These are phyloP conservation scores for Irpex sp. DNA, from an alignment of 1,284 basidiomycete species.

Conservation along the genomic window DNA sequence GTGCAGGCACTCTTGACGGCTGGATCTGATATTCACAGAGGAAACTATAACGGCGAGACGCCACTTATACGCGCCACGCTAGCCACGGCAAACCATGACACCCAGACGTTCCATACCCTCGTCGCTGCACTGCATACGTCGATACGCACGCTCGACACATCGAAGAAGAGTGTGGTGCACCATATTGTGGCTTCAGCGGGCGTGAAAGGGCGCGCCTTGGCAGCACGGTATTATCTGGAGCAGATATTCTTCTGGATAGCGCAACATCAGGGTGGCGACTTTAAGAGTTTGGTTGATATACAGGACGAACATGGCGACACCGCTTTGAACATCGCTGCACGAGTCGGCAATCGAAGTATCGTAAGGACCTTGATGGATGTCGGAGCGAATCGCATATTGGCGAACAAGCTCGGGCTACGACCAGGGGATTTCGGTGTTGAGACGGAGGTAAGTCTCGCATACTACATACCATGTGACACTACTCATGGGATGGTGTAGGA, in stretches of 20 bases:
- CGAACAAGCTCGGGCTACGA: constrained; percentile 93
- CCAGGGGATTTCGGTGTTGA: constrained; percentile 95
- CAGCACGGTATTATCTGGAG: constrained; percentile 91
- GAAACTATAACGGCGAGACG: constrained; percentile 94
- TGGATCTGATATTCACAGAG: constrained; percentile 84
- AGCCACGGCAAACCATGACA: constrained; percentile 84
- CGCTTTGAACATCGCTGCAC: constrained; percentile 90
- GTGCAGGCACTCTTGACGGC: constrained; percentile 66
- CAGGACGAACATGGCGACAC: constrained; percentile 98
- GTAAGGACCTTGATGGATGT: constrained; percentile 89
- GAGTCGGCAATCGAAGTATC: constrained; percentile 88
- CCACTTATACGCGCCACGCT: constrained; percentile 91
- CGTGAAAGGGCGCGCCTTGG: constrained; percentile 80
- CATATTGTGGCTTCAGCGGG: constrained; percentile 92
- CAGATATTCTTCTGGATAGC: constrained; percentile 85
- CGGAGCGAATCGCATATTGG: constrained; percentile 85
- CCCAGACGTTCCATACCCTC: constrained; percentile 70
- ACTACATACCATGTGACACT: constrained; percentile 1
- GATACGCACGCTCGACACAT: constrained; percentile 87
- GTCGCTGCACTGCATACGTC: constrained; percentile 66
- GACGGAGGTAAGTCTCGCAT: constrained; percentile 60
- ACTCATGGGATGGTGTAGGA: constrained; percentile 42
- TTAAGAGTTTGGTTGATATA: constrained; percentile 82
- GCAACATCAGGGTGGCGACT: constrained; percentile 66
- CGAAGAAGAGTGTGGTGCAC: constrained; percentile 90